Evolutionary conservation across 2,329 filamentous ascomycete species (phyloP).

Genomic region (Teratosphaeria viscida): DNA sequence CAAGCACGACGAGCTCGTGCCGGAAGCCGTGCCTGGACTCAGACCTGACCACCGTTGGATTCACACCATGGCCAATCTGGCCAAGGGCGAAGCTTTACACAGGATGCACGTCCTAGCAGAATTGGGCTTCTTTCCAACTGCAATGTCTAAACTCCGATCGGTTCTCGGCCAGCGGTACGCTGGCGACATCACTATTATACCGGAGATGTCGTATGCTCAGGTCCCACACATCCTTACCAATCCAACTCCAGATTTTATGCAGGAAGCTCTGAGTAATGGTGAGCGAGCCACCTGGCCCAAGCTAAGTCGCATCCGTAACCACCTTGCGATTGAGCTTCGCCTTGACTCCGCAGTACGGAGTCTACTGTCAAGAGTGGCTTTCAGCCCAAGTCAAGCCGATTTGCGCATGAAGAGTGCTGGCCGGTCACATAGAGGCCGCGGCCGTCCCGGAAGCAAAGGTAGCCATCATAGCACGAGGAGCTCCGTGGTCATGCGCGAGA

Average conservation of each 20-base stretch:
- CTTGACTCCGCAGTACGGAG: constrained; percentile 64
- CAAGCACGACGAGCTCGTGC: constrained; percentile 53
- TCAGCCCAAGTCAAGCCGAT: constrained; percentile 55
- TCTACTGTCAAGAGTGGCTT: constrained; percentile 57
- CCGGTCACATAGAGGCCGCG: not conserved
- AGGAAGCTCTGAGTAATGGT: constrained; percentile 62
- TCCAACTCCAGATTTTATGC: constrained; percentile 78
- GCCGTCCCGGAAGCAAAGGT: constrained; percentile 4
- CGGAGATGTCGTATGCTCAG: constrained; percentile 63
- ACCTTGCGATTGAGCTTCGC: constrained; percentile 79
- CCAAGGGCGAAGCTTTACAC: constrained; percentile 70
- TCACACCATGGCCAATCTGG: constrained; percentile 57
- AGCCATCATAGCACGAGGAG: constrained; percentile 5
- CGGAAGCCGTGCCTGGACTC: constrained; percentile 26
- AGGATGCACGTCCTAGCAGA: constrained; percentile 72
- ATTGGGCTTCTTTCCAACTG: constrained; percentile 67
- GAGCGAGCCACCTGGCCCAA: constrained; percentile 89
- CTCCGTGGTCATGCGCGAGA: constrained; percentile 1
- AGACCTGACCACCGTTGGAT: constrained; percentile 45
- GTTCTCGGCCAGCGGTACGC: constrained; percentile 86
- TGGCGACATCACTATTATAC: constrained; percentile 89
- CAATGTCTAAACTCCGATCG: constrained; percentile 59
- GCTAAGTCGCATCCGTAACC: constrained; percentile 71
- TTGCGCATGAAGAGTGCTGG: constrained; percentile 30
- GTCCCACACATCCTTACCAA: constrained; percentile 72